Evolutionary conservation across 192 early-diverging fungal species (phyloP).

Genomic region (Coemansia sp.): DNA sequence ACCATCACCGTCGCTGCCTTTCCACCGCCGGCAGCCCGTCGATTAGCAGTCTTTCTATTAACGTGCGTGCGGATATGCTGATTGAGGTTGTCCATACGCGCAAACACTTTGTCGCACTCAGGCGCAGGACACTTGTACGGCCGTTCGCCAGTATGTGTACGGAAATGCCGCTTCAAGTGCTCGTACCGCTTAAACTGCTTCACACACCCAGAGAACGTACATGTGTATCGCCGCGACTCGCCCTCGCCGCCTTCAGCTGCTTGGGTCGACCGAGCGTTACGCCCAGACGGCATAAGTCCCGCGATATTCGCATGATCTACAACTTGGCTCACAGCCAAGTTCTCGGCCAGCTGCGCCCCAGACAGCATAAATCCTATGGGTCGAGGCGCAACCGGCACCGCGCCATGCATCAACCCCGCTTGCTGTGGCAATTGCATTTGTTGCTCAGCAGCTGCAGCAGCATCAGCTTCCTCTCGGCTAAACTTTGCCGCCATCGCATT

Average conservation of each 20-base stretch:
- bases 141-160: slow-evolving; percentile 76
- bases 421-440: background rate
- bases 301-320: background rate
- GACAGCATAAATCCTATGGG: background rate
- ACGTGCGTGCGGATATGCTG: slow-evolving; percentile 66
- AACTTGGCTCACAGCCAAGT: background rate
- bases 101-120: slow-evolving; percentile 73
- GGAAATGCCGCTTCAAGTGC: slow-evolving; percentile 74
- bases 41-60: slow-evolving; percentile 40
- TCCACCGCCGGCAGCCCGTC: background rate
- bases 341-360: background rate
- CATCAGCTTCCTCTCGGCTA: slow-evolving; percentile 7
- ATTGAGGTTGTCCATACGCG: slow-evolving; percentile 72
- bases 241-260: slow-evolving; percentile 10
- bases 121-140: slow-evolving; percentile 68
- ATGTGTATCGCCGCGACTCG: slow-evolving; percentile 35
- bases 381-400: background rate
- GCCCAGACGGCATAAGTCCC: background rate
- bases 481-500: slow-evolving; percentile 37
- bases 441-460: background rate
- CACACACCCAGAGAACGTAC: slow-evolving; percentile 57
- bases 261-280: background rate
- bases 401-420: background rate
- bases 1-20: background rate
- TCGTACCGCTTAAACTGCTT: slow-evolving; percentile 74